Base-by-base conservation (phyloP, 2,329 filamentous ascomycete genomes). In the Curvularia lunata region DNA sequence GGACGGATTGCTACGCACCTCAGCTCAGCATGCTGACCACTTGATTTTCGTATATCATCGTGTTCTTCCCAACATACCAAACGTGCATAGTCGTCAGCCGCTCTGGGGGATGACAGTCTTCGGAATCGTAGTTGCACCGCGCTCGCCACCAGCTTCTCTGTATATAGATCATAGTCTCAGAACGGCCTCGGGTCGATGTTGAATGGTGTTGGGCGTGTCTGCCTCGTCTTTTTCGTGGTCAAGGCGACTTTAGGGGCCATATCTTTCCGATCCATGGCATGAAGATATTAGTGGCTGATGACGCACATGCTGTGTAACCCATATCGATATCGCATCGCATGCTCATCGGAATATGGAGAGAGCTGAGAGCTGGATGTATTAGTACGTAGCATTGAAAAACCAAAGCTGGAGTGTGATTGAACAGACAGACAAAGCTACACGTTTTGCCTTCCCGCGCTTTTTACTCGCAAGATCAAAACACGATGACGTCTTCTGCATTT, bases 401-500 rank as follows among this genome's bases (percentile, higher is more conserved):
- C 40, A 12, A 37, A 49, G 21, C 41, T 28, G 16, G 10, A 27
- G 16, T 47, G 38, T 48, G 18, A 56, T 49, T 58, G 40, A 53
- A 53, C 21, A 21, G 46, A 40, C 38, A 10, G n/a, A 7, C 12
- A 40, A 27, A n/a, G 5, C 21, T n/a, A 38, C 25, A 25, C 30
- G 5, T n/a, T 16, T 18, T 28, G 16, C 13, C 30, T 25, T 28
- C 18, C 18, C 5, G 0, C 41, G 13, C 28, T 3, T 30, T 23
- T 1, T 49, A 45, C 16, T 12, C 19, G 34, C 30, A 9, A 48
- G 8, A 42, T 43, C 51, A 68, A 52, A 72, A 73, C 3, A 64
- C 37, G 2, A 68, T 51, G 12, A 63, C 13, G 21, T 63, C 58
- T n/a, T 67, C 54, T 12, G 56, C 61, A 5, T 57, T 49, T 7